A percentile compares a stretch with the other conserved stretches of the same genome.
These are phyloP conservation scores for Sclerotinia minor DNA, from an alignment of 2,329 filamentous ascomycete species.

Conservation along the genomic window DNA sequence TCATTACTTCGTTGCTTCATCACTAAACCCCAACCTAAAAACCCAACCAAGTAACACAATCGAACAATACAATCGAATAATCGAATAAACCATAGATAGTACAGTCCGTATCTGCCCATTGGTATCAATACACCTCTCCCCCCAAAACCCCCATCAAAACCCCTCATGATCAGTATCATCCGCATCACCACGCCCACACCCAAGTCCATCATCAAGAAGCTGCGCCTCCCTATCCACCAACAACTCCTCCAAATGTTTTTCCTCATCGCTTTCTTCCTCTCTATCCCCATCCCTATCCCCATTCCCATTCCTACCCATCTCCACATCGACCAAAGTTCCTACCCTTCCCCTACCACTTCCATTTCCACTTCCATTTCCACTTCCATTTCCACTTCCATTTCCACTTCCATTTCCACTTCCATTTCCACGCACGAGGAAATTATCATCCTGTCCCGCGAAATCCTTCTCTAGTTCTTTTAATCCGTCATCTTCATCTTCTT, in stretches of 20 bases:
- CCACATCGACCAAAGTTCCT: background rate
- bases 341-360: background rate
- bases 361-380: background rate
- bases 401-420: background rate
- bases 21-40: too few relatives aligned
- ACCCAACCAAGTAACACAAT: too few relatives aligned
- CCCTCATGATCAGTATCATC: slow-evolving; percentile 16
- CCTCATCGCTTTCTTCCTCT: slow-evolving; percentile 22
- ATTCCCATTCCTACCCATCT: background rate
- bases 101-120: background rate
- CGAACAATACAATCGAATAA: background rate
- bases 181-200: background rate
- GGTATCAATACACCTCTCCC: background rate
- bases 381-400: background rate
- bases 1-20: background rate
- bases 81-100: background rate
- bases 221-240: slow-evolving; percentile 11
- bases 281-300: background rate
- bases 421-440: background rate
- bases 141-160: background rate
- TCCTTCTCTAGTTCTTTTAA: slow-evolving; percentile 15
- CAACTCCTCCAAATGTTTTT: slow-evolving; percentile 22
- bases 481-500: slow-evolving; percentile 8
- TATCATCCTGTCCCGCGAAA: slow-evolving; percentile 1
- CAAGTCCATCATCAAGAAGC: background rate